These are phyloP conservation scores for Typha latifolia DNA, from an alignment of 176 grass and related monocot genomes.

Conservation along the genomic window DNA sequence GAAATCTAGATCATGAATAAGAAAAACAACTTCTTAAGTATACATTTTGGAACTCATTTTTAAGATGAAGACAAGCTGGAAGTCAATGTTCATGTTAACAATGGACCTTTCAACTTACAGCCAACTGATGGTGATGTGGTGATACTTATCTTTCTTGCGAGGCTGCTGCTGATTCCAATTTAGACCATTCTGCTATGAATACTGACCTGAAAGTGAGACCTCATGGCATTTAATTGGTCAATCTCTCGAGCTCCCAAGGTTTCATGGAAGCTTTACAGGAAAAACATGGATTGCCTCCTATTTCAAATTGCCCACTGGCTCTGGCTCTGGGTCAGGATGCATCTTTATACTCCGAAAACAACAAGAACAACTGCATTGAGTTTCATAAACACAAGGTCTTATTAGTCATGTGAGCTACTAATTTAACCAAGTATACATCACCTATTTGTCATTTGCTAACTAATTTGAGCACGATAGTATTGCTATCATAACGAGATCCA, in stretches of 20 bases:
- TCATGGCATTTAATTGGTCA: too few species aligned
- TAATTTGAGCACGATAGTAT: not conserved
- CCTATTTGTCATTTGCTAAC: not conserved
- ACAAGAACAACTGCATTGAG: not conserved
- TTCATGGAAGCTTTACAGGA: not conserved
- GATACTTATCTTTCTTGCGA: too few species aligned
- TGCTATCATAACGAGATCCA: too few species aligned
- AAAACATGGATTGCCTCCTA: not conserved
- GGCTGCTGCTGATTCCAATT: too few species aligned
- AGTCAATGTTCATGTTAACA: not conserved
- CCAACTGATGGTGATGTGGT: too few species aligned
- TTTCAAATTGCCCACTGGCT: not conserved
- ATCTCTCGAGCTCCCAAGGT: not conserved
- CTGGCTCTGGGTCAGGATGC: not conserved
- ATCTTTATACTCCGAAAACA: not conserved
- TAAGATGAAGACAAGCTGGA: too few species aligned
- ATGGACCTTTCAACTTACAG: not conserved
- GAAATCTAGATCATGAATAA: too few species aligned
- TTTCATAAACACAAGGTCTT: not conserved
- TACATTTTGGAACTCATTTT: too few species aligned
- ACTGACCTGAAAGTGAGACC: too few species aligned
- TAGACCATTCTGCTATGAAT: too few species aligned
- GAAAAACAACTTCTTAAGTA: too few species aligned
- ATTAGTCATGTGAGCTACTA: not conserved
- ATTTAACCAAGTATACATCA: not conserved